Conservation (phyloP, 1,139 yeast species). For the Geotrichum klebahnii region DNA sequence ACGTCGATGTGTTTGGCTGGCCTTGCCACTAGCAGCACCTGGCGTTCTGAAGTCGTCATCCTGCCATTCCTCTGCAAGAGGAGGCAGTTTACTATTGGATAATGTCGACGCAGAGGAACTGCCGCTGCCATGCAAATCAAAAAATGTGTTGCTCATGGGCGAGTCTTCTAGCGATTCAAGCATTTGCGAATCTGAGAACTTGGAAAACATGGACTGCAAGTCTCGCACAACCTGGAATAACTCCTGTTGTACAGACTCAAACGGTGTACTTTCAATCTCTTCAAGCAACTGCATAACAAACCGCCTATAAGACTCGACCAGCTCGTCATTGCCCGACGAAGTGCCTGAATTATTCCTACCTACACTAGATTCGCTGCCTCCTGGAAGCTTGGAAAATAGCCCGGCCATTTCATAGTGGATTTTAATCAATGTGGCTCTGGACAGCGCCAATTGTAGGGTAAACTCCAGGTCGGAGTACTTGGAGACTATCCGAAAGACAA, state of each 20-base stretch:
- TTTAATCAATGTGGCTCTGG: constrained; percentile 38
- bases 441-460: constrained; percentile 36
- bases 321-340: background rate
- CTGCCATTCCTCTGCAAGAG: constrained; percentile 20
- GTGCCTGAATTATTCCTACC: constrained; percentile 22
- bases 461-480: constrained; percentile 34
- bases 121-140: constrained; percentile 1
- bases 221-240: constrained; percentile 39
- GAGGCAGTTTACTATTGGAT: constrained; percentile 13
- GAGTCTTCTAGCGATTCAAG: constrained; percentile 19
- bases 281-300: constrained; percentile 36
- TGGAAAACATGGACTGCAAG: constrained; percentile 36
- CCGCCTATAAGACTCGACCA: constrained; percentile 34
- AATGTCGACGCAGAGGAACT: background rate
- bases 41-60: constrained; percentile 4
- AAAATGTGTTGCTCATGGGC: background rate
- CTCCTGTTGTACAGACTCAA: constrained; percentile 37
- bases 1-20: constrained; percentile 9
- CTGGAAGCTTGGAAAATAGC: constrained; percentile 27
- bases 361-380: constrained; percentile 17
- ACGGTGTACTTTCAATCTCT: constrained; percentile 37
- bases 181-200: constrained; percentile 28
- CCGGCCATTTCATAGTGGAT: constrained; percentile 37
- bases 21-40: background rate
- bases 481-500: constrained; percentile 36